Conservation (phyloP, 1,284 basidiomycete species). For the Trametes pubescens region DNA sequence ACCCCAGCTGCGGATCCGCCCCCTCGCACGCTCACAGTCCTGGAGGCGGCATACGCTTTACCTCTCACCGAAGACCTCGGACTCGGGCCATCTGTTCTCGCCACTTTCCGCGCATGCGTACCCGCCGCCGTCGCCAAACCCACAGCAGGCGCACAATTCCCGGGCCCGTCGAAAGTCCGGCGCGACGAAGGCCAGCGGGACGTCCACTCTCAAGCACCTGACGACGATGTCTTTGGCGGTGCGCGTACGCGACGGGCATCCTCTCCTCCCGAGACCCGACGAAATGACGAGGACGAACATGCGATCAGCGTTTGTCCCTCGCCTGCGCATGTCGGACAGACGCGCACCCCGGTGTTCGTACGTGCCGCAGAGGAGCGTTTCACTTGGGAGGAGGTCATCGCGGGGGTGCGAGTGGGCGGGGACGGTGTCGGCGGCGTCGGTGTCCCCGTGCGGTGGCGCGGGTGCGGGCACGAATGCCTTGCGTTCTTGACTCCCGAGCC, state of each 20-base stretch:
- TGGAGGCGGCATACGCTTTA: constrained; percentile 40
- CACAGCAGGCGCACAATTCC: constrained; percentile 10
- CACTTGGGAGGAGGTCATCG: constrained; percentile 69
- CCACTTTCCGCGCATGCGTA: constrained; percentile 37
- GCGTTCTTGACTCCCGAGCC: constrained; percentile 53
- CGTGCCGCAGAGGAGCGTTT: constrained; percentile 66
- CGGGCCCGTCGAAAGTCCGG: constrained; percentile 20
- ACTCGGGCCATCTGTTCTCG: constrained; percentile 29
- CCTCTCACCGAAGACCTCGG: constrained; percentile 27
- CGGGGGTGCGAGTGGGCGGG: constrained; percentile 59
- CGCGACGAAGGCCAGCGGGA: constrained; percentile 18
- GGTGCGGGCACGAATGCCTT: constrained; percentile 69
- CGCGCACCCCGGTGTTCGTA: constrained; percentile 54
- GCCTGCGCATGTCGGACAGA: constrained; percentile 51
- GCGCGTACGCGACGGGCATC: neutral
- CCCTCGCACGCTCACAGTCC: constrained; percentile 38
- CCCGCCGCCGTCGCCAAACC: constrained; percentile 39
- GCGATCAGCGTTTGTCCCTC: constrained; percentile 59
- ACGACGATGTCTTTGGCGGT: constrained; percentile 18
- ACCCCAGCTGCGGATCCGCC: neutral
- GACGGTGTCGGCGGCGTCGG: constrained; percentile 34
- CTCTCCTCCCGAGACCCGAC: neutral
- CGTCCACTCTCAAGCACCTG: constrained; percentile 13
- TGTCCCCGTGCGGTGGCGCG: constrained; percentile 75
- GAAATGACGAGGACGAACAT: constrained; percentile 27